Percentiles rank a stretch among this genome's conserved stretches.
phyloP scores from a whole-genome alignment of 176 grass and related monocot genomes.

The Hsuehochloa calcarea region DNA sequence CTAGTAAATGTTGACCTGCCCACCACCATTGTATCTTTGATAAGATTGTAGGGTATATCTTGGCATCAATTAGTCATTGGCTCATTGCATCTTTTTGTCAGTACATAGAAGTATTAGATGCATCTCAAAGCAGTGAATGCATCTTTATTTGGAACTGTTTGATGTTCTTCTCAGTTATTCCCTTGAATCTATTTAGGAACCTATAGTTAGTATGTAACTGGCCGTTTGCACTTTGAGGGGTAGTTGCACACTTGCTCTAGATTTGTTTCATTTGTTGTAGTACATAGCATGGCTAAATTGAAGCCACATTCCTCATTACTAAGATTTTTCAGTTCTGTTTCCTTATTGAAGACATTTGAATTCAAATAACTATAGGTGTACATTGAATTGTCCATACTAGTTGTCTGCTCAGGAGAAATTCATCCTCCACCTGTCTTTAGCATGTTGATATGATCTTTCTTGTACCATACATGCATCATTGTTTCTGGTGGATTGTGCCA shows the following conservation, averaged over 20 bases:
- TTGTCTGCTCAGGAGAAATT: background rate
- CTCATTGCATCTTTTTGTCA: background rate
- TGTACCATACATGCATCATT: background rate
- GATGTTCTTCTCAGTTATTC: background rate
- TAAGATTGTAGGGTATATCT: slow-evolving; percentile 2
- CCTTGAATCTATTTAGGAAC: background rate
- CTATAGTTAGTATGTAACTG: background rate
- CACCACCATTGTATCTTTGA: slow-evolving; percentile 7
- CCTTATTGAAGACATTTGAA: background rate
- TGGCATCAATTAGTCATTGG: background rate
- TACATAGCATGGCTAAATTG: background rate
- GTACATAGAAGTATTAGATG: background rate
- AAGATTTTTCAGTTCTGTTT: slow-evolving; percentile 16
- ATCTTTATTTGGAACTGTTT: background rate
- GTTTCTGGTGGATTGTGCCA: background rate
- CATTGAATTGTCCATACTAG: background rate
- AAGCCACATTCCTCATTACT: background rate
- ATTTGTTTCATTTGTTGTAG: background rate
- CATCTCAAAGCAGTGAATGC: background rate
- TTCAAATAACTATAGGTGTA: background rate
- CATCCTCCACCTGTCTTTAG: slow-evolving; percentile 10
- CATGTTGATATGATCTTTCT: background rate
- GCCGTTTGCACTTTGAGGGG: background rate
- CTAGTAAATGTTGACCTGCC: background rate
- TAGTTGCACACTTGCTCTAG: background rate